Evolutionary conservation across 2,329 filamentous ascomycete genomes (phyloP).

Genomic region (Botrytis squamosa): DNA sequence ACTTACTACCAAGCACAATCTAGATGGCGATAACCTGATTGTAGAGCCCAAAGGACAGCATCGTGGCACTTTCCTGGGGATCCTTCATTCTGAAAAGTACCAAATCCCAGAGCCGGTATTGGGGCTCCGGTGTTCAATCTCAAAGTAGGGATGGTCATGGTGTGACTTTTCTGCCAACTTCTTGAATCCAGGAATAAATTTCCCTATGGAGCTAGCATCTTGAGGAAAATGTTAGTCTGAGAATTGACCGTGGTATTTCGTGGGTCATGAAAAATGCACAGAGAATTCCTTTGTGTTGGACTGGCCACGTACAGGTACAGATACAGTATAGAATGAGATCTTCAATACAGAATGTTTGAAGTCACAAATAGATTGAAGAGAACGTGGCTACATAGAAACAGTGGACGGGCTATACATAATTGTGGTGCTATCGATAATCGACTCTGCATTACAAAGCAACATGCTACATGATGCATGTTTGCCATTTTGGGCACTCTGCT

Average conservation of each 20-base stretch:
- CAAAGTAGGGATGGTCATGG: conserved; percentile 17
- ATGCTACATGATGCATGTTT: neutral
- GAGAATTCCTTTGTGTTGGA: neutral
- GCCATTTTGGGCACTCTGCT: neutral
- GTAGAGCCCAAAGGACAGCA: conserved; percentile 58
- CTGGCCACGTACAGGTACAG: neutral
- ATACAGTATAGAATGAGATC: neutral
- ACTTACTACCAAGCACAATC: conserved; percentile 66
- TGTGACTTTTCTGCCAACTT: neutral
- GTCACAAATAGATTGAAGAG: conserved; percentile 9
- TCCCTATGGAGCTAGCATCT: neutral
- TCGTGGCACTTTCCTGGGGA: conserved; percentile 46
- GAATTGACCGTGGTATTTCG: neutral
- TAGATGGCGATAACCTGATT: conserved; percentile 63
- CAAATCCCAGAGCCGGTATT: conserved; percentile 47
- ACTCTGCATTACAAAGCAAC: neutral
- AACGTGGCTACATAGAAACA: neutral
- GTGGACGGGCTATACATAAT: neutral
- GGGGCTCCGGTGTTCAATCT: conserved; percentile 40
- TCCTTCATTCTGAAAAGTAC: conserved; percentile 36
- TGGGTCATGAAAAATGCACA: neutral
- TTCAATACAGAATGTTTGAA: neutral
- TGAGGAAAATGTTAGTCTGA: neutral
- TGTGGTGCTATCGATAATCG: neutral
- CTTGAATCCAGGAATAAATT: conserved; percentile 7